Percentiles rank a stretch among this genome's conserved stretches.
phyloP scores from a whole-genome alignment of 495 filamentous ascomycete species.

The Aspergillus nanangensis region DNA sequence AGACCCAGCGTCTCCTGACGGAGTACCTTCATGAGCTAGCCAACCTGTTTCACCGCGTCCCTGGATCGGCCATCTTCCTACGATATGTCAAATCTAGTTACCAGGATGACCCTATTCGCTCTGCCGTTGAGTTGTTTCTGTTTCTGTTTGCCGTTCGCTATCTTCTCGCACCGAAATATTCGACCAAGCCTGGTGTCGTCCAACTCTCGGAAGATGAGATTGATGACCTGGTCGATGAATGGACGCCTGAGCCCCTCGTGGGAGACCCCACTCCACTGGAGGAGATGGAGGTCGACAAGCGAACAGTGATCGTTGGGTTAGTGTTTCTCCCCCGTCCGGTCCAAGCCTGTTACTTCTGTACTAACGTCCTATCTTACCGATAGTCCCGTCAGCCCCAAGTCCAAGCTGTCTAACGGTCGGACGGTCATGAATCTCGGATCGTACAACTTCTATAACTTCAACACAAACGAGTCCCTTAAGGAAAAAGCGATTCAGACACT shows the following conservation, averaged over 20 bases:
- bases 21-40: slow-evolving; percentile 62
- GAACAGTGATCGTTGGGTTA: slow-evolving; percentile 85
- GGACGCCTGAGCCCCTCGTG: slow-evolving; percentile 91
- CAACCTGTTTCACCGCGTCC: slow-evolving; percentile 76
- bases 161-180: slow-evolving; percentile 84
- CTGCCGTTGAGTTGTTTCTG: slow-evolving; percentile 88
- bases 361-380: slow-evolving; percentile 11
- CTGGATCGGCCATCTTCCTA: slow-evolving; percentile 88
- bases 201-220: slow-evolving; percentile 91
- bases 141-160: slow-evolving; percentile 96
- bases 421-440: slow-evolving; percentile 89
- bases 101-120: slow-evolving; percentile 92
- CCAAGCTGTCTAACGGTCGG: slow-evolving; percentile 82
- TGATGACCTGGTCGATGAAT: slow-evolving; percentile 95
- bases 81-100: slow-evolving; percentile 96
- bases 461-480: slow-evolving; percentile 84
- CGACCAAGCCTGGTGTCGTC: slow-evolving; percentile 83
- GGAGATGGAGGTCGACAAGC: slow-evolving; percentile 75
- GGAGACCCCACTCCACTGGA: slow-evolving; percentile 66
- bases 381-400: slow-evolving; percentile 85
- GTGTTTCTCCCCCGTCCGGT: too few species aligned
- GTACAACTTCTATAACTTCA: slow-evolving; percentile 96
- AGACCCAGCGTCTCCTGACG: slow-evolving; percentile 67
- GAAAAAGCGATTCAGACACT: slow-evolving; percentile 92
- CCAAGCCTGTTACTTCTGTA: too few species aligned